Conservation (phyloP, 2,329 filamentous ascomycete genomes). For the Aureobasidium namibiae region DNA sequence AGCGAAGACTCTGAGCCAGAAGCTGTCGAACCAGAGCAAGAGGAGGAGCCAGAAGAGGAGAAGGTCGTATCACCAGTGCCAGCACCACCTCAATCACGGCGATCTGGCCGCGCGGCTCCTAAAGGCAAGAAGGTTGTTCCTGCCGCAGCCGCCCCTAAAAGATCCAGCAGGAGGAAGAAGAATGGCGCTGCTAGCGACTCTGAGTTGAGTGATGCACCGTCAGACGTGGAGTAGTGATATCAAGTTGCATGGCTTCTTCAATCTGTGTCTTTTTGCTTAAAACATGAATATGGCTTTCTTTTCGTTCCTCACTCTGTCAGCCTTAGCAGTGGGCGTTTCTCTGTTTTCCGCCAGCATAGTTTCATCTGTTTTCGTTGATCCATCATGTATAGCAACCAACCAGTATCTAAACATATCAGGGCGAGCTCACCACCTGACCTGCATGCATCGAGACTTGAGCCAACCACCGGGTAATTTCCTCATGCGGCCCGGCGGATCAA, state of each 20-base stretch:
- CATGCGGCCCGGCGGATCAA: slow-evolving; percentile 1
- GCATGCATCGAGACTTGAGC: not conserved
- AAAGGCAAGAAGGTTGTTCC: slow-evolving; percentile 12
- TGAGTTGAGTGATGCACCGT: slow-evolving; percentile 21
- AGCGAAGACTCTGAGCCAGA: slow-evolving; percentile 18
- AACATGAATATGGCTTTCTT: not conserved
- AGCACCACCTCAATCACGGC: not conserved
- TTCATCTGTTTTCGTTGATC: not conserved
- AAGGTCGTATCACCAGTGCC: not conserved
- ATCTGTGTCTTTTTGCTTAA: not conserved
- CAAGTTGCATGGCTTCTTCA: not conserved
- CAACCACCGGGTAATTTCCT: not conserved
- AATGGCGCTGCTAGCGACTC: slow-evolving; percentile 20
- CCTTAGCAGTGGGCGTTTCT: not conserved
- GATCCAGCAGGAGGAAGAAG: slow-evolving; percentile 19
- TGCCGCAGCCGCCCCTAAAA: slow-evolving; percentile 5
- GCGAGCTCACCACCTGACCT: no score
- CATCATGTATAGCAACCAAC: slow-evolving; percentile 1
- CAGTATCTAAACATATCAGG: not conserved
- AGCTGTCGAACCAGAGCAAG: not conserved
- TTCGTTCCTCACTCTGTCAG: not conserved
- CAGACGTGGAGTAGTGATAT: slow-evolving; percentile 17
- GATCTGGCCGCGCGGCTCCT: not conserved
- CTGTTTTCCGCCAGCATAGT: not conserved
- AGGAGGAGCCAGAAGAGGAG: not conserved